phyloP scores from a whole-genome alignment of 176 grass and related monocot genomes.

The Cenchrus americanus region DNA sequence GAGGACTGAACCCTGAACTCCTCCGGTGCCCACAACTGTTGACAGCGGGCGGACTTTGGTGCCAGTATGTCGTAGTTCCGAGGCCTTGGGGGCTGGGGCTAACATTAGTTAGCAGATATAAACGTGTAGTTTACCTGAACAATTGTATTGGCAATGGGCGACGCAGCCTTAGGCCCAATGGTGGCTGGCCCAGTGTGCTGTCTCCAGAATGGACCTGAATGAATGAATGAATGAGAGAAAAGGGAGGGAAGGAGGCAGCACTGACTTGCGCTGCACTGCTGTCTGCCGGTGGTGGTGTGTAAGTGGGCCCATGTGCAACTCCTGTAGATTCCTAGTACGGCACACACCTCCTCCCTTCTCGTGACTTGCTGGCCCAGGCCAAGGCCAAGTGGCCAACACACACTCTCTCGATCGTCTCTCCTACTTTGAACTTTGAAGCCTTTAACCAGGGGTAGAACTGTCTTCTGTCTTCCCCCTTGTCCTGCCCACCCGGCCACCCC shows the following conservation, averaged over 20 bases:
- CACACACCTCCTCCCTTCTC: not conserved
- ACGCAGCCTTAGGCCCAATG: no score
- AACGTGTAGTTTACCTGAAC: no score
- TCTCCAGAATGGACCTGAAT: no score
- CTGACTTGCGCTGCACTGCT: not conserved
- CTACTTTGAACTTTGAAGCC: not conserved
- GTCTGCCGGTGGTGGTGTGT: not conserved
- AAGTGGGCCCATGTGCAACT: slow-evolving; percentile 19
- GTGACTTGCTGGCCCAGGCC: not conserved
- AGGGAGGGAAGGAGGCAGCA: no score
- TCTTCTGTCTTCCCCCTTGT: not conserved
- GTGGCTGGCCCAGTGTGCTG: no score
- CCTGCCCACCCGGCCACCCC: not conserved
- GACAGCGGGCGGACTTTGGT: not conserved
- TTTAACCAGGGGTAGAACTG: not conserved
- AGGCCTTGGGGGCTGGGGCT: no score
- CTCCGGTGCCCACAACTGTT: not conserved
- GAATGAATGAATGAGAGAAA: not conserved
- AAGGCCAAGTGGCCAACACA: no score
- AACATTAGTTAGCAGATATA: no score
- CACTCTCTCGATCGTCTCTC: no score
- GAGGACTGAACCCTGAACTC: no score
- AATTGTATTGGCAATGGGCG: no score
- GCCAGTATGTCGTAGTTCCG: no score
- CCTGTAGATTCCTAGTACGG: slow-evolving; percentile 44